Base-by-base conservation (phyloP, 176 grass and related monocot species). In the Elaeis guineensis region DNA sequence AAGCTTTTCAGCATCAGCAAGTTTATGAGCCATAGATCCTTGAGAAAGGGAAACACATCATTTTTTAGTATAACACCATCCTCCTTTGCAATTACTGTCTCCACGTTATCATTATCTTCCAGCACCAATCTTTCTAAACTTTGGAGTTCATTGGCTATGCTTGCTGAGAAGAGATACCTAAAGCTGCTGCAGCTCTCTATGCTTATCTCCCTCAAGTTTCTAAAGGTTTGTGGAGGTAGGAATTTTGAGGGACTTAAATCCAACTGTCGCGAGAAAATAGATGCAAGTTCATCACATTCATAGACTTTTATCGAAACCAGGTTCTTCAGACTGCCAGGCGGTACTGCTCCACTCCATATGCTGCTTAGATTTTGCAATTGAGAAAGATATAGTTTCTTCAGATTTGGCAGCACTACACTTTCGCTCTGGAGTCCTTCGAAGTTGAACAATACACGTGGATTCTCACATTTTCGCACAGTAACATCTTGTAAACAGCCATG, bases 1-100 rank as follows among this genome's bases (percentile, higher is more conserved):
- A 78, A 78, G 28, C 32, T 21, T 4, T 21, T 69, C 57, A 78
- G 53, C 17, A 19, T 49, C n/a, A 55, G 50, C 25, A 78, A 24
- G n/a, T 49, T 55, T 15, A 18, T 16, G 18, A 78, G 67, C 17
- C 17, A 24, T 19, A 71, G 52, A 5, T 30, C 11, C 20, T 28
- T 78, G 5, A 78, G 57, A 5, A 19, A 51, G 14, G 66, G 58
- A 53, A 78, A 70, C 22, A 16, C 66, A 51, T 19, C 58, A 17
- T 70, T 23, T 52, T 64, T 16, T 25, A 60, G 19, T 17, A 20
- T 18, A n/a, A 55, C 32, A 2, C 25, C 50, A 50, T 70, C 51
- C 51, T 58, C 29, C 21, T 29, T 5, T 5, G 50, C 59, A 49
- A 71, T 57, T 4, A 78, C 32, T 16, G 25, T 59, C 51, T 71